Percentiles rank a stretch among this genome's conserved stretches.
phyloP scores from a whole-genome alignment of 345 rosid genomes.

The Eutrema heterophyllum region DNA sequence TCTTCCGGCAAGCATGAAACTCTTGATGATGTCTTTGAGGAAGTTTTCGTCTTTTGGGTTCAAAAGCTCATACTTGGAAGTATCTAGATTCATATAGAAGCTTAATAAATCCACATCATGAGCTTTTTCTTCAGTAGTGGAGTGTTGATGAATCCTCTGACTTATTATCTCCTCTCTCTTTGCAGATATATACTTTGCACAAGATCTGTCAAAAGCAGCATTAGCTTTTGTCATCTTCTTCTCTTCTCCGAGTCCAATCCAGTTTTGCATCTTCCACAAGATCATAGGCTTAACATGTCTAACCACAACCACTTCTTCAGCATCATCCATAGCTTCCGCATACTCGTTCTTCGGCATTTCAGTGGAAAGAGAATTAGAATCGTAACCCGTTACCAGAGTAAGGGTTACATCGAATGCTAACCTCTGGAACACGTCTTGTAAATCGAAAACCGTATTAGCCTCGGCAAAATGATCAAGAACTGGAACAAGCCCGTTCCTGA shows the following conservation, averaged over 20 bases:
- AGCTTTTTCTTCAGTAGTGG: neutral
- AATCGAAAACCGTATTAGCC: conserved; percentile 21
- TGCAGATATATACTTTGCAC: conserved; percentile 26
- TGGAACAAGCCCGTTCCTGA: conserved; percentile 26
- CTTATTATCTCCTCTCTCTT: conserved; percentile 13
- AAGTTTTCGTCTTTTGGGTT: conserved; percentile 32
- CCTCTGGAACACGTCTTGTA: conserved; percentile 41
- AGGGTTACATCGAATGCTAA: conserved; percentile 42
- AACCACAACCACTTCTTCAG: conserved; percentile 28
- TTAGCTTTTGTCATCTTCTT: conserved; percentile 33
- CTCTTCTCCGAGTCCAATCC: conserved; percentile 36
- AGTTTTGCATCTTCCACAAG: conserved; percentile 32
- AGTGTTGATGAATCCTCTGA: neutral
- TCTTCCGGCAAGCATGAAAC: conserved; percentile 47
- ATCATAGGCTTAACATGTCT: conserved; percentile 19
- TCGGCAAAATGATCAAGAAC: conserved; percentile 31
- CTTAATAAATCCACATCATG: conserved; percentile 11
- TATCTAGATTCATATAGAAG: conserved; percentile 23
- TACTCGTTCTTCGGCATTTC: conserved; percentile 29
- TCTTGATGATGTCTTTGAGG: conserved; percentile 43
- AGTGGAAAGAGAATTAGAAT: conserved; percentile 32
- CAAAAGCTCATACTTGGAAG: conserved; percentile 11
- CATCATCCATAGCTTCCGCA: conserved; percentile 35
- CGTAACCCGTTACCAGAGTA: conserved; percentile 33
- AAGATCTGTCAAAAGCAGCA: conserved; percentile 4